Evolutionary conservation across 2,329 filamentous ascomycete genomes (phyloP).

Genomic region (Aureobasidium sp.): DNA sequence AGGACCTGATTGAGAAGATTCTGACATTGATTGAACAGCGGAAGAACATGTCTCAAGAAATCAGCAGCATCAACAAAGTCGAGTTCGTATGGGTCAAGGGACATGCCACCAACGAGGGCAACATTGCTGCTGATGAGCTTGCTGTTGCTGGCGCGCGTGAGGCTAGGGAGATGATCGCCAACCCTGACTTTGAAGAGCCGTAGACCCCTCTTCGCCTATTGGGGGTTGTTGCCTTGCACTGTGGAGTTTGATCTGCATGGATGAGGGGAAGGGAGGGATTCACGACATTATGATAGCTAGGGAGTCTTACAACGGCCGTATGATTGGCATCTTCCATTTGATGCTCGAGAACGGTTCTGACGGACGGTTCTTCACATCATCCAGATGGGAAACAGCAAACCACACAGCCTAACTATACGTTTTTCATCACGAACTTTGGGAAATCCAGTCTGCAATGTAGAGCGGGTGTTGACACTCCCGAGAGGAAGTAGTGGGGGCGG

Average conservation of each 20-base stretch:
- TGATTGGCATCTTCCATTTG: background rate
- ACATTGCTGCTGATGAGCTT: constrained; percentile 69
- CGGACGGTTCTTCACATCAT: background rate
- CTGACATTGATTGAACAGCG: constrained; percentile 59
- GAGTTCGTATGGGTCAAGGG: constrained; percentile 86
- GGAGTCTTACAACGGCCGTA: background rate
- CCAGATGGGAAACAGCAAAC: background rate
- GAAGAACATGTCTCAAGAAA: constrained; percentile 42
- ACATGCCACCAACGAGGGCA: constrained; percentile 64
- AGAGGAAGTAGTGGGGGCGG: background rate
- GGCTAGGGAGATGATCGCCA: constrained; percentile 14
- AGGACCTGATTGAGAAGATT: constrained; percentile 70
- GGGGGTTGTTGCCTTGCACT: background rate
- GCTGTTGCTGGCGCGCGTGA: constrained; percentile 58
- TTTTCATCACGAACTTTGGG: background rate
- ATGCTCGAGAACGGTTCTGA: background rate
- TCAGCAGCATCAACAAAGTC: constrained; percentile 23
- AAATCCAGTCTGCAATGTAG: background rate
- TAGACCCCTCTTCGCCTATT: background rate
- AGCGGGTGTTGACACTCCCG: background rate
- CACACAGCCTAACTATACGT: background rate
- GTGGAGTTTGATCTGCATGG: constrained; percentile 7
- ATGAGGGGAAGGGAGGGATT: background rate
- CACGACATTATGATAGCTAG: background rate
- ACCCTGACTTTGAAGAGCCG: background rate